phyloP scores from a whole-genome alignment of 495 filamentous ascomycete genomes.

The Arthonia radiata region DNA sequence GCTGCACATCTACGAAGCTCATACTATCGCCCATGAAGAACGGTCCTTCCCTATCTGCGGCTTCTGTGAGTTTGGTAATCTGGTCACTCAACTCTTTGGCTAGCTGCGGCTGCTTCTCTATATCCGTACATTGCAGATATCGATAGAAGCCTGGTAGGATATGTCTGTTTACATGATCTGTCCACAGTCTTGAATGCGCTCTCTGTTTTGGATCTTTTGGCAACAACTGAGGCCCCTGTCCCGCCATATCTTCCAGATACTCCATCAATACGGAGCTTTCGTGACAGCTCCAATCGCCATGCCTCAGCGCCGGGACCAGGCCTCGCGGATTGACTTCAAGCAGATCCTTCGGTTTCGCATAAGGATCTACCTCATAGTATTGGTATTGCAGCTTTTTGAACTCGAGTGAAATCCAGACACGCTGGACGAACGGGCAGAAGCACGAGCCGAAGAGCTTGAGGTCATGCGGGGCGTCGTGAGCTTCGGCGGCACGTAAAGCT shows the following conservation, averaged over 20 bases:
- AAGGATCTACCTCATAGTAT: conserved; percentile 81
- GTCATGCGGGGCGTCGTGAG: conserved; percentile 40
- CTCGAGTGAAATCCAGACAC: conserved; percentile 92
- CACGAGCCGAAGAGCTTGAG: conserved; percentile 73
- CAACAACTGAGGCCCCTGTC: conserved; percentile 36
- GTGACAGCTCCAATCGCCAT: conserved; percentile 71
- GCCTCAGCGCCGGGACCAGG: conserved; percentile 56
- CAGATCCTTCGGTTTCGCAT: conserved; percentile 50
- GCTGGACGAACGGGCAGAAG: conserved; percentile 83
- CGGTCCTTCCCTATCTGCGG: conserved; percentile 49
- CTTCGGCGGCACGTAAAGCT: conserved; percentile 48
- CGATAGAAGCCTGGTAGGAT: conserved; percentile 66
- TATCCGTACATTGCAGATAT: conserved; percentile 45
- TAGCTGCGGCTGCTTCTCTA: conserved; percentile 33
- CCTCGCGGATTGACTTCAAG: conserved; percentile 77
- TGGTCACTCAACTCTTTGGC: conserved; percentile 38
- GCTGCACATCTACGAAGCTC: conserved; percentile 64
- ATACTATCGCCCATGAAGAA: conserved; percentile 55
- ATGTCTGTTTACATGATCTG: conserved; percentile 67
- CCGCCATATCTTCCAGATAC: too few relatives aligned
- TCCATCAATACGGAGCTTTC: conserved; percentile 76
- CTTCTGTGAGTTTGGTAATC: conserved; percentile 50
- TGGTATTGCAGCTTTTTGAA: conserved; percentile 58
- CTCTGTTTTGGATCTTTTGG: conserved; percentile 42
- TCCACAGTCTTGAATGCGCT: conserved; percentile 66